Conservation (phyloP, 225 moss, liverwort and hornwort species). For the Sphagnum contortum region DNA sequence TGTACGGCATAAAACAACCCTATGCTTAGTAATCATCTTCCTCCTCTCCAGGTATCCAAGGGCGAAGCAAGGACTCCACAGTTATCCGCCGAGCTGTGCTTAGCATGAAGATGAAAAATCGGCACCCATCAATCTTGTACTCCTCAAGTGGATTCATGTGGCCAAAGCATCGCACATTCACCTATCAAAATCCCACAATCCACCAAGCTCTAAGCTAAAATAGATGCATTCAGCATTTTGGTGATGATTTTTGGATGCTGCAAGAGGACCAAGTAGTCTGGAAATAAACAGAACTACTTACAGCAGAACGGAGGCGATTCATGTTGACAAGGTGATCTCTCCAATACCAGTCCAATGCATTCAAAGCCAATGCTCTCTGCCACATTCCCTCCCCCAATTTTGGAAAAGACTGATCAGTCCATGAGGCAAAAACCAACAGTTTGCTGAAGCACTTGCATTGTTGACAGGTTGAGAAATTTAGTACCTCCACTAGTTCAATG, state of each 20-base stretch:
- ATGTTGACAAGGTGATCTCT: slow-evolving; percentile 98
- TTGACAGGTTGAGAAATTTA: not conserved
- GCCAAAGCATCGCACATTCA: slow-evolving; percentile 94
- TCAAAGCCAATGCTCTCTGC: slow-evolving; percentile 73
- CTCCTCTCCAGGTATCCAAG: slow-evolving; percentile 84
- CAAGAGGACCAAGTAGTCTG: no score
- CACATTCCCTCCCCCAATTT: no score
- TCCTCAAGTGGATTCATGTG: slow-evolving; percentile 98
- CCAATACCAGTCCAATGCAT: slow-evolving; percentile 86
- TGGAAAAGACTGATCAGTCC: no score
- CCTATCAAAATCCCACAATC: slow-evolving; percentile 11
- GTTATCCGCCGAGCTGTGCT: slow-evolving; percentile 88
- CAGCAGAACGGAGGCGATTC: slow-evolving; percentile 93
- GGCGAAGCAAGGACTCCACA: slow-evolving; percentile 83
- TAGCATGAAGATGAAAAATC: slow-evolving; percentile 95
- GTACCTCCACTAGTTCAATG: slow-evolving; percentile 83
- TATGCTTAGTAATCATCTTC: slow-evolving; percentile 11
- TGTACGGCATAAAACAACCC: no score
- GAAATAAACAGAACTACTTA: slow-evolving; percentile 9
- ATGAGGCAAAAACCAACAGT: no score
- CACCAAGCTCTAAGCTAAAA: not conserved
- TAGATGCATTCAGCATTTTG: not conserved
- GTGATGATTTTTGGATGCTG: no score
- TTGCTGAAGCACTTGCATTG: no score
- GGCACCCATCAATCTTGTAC: slow-evolving; percentile 97